Base-by-base conservation (phyloP, 768 basidiomycete species). In the Pleurotus tuber-regium region DNA sequence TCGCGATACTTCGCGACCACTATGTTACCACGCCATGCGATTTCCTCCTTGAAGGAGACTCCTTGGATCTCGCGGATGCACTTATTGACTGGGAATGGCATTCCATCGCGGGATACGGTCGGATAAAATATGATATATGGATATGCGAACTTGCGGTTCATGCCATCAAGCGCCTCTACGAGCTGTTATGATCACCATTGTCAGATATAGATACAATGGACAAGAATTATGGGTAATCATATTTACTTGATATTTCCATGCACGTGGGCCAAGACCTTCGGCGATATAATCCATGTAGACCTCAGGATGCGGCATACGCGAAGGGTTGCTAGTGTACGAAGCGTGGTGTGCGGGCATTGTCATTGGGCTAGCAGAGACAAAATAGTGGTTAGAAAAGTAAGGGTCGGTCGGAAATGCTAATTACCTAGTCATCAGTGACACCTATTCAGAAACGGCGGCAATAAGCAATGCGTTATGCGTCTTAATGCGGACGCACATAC, bases 91-190 rank as follows among this genome's bases (percentile, higher is more conserved):
- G 89, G 89, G 67, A 92, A 91, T 11, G 86, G 79, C 83, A 86
- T 87, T 33, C 85, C 86, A 58, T 90, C 87, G 52, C 87, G 84
- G 43, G 88, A 87, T 30, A 87, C 64, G 42, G 75, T 71, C 1
- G 89, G 89, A 58, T 88, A 92, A 64, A 89, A 92, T 43, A 91
- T 74, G 59, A 90, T 83, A 70, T 91, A 92, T 12, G 89, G 89
- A 55, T 84, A 79, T 21, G 81, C 72, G 63, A 92, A 90, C 43
- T 84, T 88, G 53, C 80, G 80, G 60, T 80, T 85, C 88, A 92
- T 90, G 59, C 84, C 82, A 54, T 91, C 87, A 19, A 91, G 77
- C 18, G 83, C 79, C 56, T 89, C 86, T 40, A 89, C 76, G 48
- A 85, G 73, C 89, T 91, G 52, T 8, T 43, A 24, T 16, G 18